Evolutionary conservation across 2,329 filamentous ascomycete genomes (phyloP).

Genomic region (Dothideomycetes sp.): DNA sequence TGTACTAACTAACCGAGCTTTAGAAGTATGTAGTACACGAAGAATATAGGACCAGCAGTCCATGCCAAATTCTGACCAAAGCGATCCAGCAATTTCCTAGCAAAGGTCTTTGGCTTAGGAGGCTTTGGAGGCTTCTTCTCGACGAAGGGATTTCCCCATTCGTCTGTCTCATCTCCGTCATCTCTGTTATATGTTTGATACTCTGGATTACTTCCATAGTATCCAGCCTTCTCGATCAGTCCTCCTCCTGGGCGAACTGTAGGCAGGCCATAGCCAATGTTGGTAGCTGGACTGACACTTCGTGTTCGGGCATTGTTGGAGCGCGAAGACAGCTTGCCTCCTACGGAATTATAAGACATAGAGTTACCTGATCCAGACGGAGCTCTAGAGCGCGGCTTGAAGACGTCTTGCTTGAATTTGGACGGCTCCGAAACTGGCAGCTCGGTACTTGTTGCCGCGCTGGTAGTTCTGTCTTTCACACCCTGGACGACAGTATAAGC

Average conservation of each 20-base stretch:
- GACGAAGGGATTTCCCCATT: conserved; percentile 23
- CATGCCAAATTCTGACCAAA: conserved; percentile 52
- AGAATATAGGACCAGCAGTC: conserved; percentile 53
- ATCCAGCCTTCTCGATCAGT: conserved; percentile 35
- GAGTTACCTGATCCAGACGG: conserved; percentile 22
- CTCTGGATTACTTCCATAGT: conserved; percentile 23
- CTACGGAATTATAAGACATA: conserved; percentile 21
- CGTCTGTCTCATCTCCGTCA: conserved; percentile 23
- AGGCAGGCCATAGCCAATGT: conserved; percentile 24
- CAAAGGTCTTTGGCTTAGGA: conserved; percentile 27
- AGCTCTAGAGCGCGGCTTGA: conserved; percentile 13
- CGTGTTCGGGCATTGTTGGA: conserved; percentile 26
- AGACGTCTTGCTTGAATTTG: not conserved
- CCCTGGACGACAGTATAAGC: conserved; percentile 33
- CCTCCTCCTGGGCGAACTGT: conserved; percentile 23
- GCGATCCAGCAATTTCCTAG: conserved; percentile 48
- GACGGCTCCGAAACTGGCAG: conserved; percentile 24
- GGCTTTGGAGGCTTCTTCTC: conserved; percentile 21
- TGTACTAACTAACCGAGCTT: too few species aligned
- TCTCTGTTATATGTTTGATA: conserved; percentile 16
- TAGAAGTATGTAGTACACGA: conserved; percentile 59
- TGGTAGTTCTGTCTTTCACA: conserved; percentile 16
- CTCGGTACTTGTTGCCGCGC: conserved; percentile 15
- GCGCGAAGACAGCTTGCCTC: conserved; percentile 22
- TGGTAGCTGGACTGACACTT: conserved; percentile 28